Evolutionary conservation across 805 yeast genomes (phyloP), one percentile per base, ranked within the genome.

Genomic region (Wickerhamiella lipophila): DNA sequence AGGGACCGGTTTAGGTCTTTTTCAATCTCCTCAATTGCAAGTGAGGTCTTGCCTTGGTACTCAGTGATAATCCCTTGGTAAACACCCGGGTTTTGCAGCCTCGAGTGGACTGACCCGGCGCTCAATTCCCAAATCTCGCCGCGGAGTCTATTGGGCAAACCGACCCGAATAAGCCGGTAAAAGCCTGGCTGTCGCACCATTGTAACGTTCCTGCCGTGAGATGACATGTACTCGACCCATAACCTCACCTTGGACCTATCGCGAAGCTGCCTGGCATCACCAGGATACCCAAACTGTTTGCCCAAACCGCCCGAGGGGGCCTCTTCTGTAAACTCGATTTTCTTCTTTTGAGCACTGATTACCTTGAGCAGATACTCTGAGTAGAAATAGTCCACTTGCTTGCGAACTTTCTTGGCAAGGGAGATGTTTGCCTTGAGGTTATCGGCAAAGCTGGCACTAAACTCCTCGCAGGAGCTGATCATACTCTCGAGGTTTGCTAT

Each of bases 61-160:
- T 76, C 79, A 2, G 68, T 70, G 46, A 87, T 68, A 6, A 88
- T 55, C 27, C 66, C 63, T 39, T 69, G 61, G 63, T 88, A 92
- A 42, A 75, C 77, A 0, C 73, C 75, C 11, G 71, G 72, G 57
- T 81, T 70, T 47, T 76, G 76, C 58, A 78, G 74, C 46, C 97
- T 70, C 47, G 76, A 59, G 59, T 77, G 85, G 71, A 87, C 78
- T 0, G 95, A 80, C 3, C 98, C 99, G 40, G 85, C 77, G 47
- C 86, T 77, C 48, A 85, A 67, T 63, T 92, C 98, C 99, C 99
- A 92, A 12, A 92, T 69, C 60, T 92, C 99, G 34, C 98, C 98
- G 55, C 99, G 74, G 48, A 92, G 69, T 51, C 94, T 73, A 60
- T 89, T 89, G n/a, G 97, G 97, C 21, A 92, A 71, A 0, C 98